phyloP scores from a whole-genome alignment of 116 monocot species.

The Cymodocea nodosa region DNA sequence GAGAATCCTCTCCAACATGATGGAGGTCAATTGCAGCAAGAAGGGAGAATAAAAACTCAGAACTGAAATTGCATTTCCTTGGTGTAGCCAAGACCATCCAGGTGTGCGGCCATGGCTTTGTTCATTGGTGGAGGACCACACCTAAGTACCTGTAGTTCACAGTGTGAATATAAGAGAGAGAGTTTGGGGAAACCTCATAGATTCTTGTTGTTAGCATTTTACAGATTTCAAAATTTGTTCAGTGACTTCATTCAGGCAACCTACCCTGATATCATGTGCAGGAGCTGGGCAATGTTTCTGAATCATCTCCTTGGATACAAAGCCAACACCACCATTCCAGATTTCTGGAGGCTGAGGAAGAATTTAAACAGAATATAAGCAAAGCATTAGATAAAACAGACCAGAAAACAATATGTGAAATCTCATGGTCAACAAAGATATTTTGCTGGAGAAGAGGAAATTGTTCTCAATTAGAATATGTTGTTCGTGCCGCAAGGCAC shows the following conservation, averaged over 20 bases:
- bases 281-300: conserved; percentile 74
- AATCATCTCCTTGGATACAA: conserved; percentile 97
- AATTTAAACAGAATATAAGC: not conserved
- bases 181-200: not conserved
- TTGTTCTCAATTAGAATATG: not conserved
- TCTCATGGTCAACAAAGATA: not conserved
- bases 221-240: not conserved
- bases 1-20: not conserved
- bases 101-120: conserved; percentile 92
- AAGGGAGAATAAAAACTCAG: conserved; percentile 12
- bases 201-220: not conserved
- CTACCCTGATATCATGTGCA: conserved; percentile 70
- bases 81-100: conserved; percentile 84
- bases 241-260: not conserved
- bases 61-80: conserved; percentile 99
- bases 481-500: not conserved
- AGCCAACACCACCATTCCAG: conserved; percentile 92
- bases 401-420: not conserved
- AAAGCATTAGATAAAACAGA: not conserved
- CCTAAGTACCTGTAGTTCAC: conserved; percentile 57
- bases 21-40: not conserved
- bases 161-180: not conserved
- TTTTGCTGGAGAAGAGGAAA: not conserved
- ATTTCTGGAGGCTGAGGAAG: conserved; percentile 66
- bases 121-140: conserved; percentile 99